These are phyloP conservation scores for Alternaria consortialis DNA, from an alignment of 2,329 filamentous ascomycete species.

Conservation along the genomic window DNA sequence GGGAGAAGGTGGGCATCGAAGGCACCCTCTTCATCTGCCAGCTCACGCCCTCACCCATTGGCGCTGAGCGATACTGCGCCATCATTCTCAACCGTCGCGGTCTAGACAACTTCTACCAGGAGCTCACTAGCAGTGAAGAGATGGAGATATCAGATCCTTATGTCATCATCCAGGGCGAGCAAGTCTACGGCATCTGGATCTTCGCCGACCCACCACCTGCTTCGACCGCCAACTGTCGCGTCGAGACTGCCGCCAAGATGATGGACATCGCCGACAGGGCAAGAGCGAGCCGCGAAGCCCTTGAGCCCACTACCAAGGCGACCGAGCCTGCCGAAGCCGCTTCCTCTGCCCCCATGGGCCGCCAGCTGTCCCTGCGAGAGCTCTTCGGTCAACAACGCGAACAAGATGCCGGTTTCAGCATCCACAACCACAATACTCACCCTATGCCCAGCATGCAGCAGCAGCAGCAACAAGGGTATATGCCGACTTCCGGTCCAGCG, in stretches of 20 bases:
- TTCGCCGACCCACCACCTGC: conserved; percentile 67
- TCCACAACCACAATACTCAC: conserved; percentile 55
- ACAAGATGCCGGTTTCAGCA: conserved; percentile 61
- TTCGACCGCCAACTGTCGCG: conserved; percentile 62
- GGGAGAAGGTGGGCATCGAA: conserved; percentile 88
- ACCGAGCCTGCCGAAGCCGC: conserved; percentile 44
- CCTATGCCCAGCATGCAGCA: conserved; percentile 40
- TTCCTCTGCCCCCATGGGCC: conserved; percentile 59
- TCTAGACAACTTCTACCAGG: conserved; percentile 58
- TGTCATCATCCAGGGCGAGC: conserved; percentile 62
- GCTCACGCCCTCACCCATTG: conserved; percentile 53
- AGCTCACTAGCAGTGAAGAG: conserved; percentile 54
- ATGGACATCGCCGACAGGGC: conserved; percentile 64
- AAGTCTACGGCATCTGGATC: conserved; percentile 70
- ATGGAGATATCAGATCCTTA: conserved; percentile 64
- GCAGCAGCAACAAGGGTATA: conserved; percentile 47
- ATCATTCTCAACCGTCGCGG: conserved; percentile 60
- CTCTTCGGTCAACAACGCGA: conserved; percentile 64
- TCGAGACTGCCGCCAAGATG: conserved; percentile 63
- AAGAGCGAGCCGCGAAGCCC: conserved; percentile 58
- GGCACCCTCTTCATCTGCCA: conserved; percentile 90
- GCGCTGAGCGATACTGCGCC: conserved; percentile 53
- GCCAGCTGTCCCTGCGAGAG: conserved; percentile 62
- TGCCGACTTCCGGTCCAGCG: conserved; percentile 26
- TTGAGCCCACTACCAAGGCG: conserved; percentile 30